A percentile compares a stretch with the other conserved stretches of the same genome.
phyloP scores from a whole-genome alignment of 495 filamentous ascomycete species.

The Eremomyces bilateralis region DNA sequence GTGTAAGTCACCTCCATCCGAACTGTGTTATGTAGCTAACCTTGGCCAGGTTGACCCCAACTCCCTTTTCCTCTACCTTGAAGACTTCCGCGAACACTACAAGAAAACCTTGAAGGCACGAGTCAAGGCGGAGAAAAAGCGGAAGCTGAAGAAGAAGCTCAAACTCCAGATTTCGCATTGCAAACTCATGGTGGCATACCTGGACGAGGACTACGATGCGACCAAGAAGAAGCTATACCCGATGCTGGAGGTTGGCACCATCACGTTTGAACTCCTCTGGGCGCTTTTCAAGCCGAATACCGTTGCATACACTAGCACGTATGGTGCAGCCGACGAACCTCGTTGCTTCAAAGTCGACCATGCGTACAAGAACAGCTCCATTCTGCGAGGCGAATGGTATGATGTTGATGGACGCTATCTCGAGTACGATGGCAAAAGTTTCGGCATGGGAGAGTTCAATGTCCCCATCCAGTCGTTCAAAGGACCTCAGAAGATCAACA shows the following conservation, averaged over 20 bases:
- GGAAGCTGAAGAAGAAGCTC: slow-evolving; percentile 37
- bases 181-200: slow-evolving; percentile 57
- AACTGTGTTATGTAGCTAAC: no score
- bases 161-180: slow-evolving; percentile 36
- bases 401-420: slow-evolving; percentile 62
- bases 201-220: slow-evolving; percentile 63
- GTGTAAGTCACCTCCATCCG: no score
- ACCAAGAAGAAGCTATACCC: slow-evolving; percentile 67
- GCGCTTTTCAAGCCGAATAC: slow-evolving; percentile 83
- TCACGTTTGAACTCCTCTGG: slow-evolving; percentile 83
- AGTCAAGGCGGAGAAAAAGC: slow-evolving; percentile 37
- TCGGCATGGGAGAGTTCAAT: slow-evolving; percentile 47
- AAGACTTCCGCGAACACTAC: slow-evolving; percentile 40
- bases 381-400: slow-evolving; percentile 65
- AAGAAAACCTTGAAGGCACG: slow-evolving; percentile 47
- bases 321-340: slow-evolving; percentile 59
- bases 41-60: slow-evolving; percentile 42
- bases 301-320: slow-evolving; percentile 60
- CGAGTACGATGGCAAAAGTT: slow-evolving; percentile 65
- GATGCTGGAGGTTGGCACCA: slow-evolving; percentile 59
- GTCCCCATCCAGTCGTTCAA: slow-evolving; percentile 60
- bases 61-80: slow-evolving; percentile 71
- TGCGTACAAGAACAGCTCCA: slow-evolving; percentile 45
- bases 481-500: slow-evolving; percentile 63
- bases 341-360: slow-evolving; percentile 80